Percentiles rank a stretch among this genome's conserved stretches.
phyloP scores from a whole-genome alignment of 2,329 filamentous ascomycete genomes.

The Fusarium nematophilum region DNA sequence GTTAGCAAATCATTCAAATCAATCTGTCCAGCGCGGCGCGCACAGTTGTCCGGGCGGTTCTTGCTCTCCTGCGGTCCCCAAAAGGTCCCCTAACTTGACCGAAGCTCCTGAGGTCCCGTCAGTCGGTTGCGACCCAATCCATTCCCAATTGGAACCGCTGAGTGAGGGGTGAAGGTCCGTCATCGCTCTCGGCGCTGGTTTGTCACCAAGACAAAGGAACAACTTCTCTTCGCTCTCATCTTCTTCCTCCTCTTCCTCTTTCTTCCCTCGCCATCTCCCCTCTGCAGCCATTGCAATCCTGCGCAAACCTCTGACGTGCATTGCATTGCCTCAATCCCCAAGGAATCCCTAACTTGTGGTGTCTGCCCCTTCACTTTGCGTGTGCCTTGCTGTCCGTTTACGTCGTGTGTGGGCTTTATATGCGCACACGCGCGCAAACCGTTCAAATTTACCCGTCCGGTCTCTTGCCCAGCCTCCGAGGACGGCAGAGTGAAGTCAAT shows the following conservation, averaged over 20 bases:
- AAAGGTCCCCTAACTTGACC: slow-evolving; percentile 19
- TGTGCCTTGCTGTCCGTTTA: slow-evolving; percentile 19
- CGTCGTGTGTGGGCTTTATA: slow-evolving; percentile 30
- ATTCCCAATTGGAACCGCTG: slow-evolving; percentile 37
- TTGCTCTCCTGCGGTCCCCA: slow-evolving; percentile 12
- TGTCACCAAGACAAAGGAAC: slow-evolving; percentile 20
- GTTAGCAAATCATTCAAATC: slow-evolving; percentile 27
- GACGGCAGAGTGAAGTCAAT: slow-evolving; percentile 12
- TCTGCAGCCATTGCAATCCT: slow-evolving; percentile 22
- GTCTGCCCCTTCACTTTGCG: slow-evolving; percentile 8
- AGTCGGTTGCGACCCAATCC: slow-evolving; percentile 34
- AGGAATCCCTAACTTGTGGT: slow-evolving; percentile 11
- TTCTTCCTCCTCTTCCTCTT: slow-evolving; percentile 14
- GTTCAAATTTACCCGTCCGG: slow-evolving; percentile 8
- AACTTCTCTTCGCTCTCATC: slow-evolving; percentile 14
- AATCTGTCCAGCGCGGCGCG: slow-evolving; percentile 18
- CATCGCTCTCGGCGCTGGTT: slow-evolving; percentile 19
- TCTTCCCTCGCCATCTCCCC: slow-evolving; percentile 3
- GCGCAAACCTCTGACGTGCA: slow-evolving; percentile 8
- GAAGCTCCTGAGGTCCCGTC: slow-evolving; percentile 3
- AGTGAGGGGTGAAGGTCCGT: slow-evolving; percentile 18
- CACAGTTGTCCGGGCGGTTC: slow-evolving; percentile 24
- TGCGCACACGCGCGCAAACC: slow-evolving; percentile 43
- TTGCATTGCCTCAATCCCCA: slow-evolving; percentile 8
- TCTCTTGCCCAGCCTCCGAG: neutral